These are phyloP conservation scores for Circinella minor DNA, from an alignment of 371 early-diverging fungal genomes.

Conservation along the genomic window DNA sequence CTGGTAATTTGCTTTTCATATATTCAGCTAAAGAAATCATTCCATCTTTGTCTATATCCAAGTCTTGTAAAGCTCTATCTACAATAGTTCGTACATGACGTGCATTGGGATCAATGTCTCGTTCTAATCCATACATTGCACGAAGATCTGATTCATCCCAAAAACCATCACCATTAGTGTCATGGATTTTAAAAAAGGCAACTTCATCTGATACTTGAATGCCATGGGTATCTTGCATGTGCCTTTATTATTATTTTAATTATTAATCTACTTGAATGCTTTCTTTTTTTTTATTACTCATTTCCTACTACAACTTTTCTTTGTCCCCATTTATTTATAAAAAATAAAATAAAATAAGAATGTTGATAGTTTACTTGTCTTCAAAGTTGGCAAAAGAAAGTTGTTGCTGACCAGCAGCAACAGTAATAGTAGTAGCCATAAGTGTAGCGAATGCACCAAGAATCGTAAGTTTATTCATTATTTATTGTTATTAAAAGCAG, in stretches of 20 bases:
- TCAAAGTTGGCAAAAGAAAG: conserved; percentile 23
- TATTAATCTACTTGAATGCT: neutral
- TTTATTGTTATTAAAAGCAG: no score
- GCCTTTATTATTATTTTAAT: conserved; percentile 20
- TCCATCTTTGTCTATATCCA: conserved; percentile 37
- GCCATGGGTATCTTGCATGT: conserved; percentile 41
- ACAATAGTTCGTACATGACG: conserved; percentile 42
- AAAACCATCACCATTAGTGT: conserved; percentile 43
- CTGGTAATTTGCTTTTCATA: conserved; percentile 26
- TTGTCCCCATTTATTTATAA: neutral
- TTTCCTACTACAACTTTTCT: neutral
- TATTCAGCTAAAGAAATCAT: conserved; percentile 42
- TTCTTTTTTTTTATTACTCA: no score
- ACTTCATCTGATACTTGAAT: conserved; percentile 46
- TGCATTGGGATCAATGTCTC: conserved; percentile 38
- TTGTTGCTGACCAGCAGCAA: conserved; percentile 9
- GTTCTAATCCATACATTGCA: conserved; percentile 42
- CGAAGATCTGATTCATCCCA: conserved; percentile 38
- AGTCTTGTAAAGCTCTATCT: conserved; percentile 42
- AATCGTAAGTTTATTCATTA: neutral
- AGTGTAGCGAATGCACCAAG: conserved; percentile 1
- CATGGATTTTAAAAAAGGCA: conserved; percentile 45
- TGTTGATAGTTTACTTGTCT: conserved; percentile 20
- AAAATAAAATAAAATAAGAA: neutral
- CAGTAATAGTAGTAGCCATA: neutral